Evolutionary conservation across 805 yeast genomes (phyloP).

Genomic region (Nakazawaea ishiwadae): DNA sequence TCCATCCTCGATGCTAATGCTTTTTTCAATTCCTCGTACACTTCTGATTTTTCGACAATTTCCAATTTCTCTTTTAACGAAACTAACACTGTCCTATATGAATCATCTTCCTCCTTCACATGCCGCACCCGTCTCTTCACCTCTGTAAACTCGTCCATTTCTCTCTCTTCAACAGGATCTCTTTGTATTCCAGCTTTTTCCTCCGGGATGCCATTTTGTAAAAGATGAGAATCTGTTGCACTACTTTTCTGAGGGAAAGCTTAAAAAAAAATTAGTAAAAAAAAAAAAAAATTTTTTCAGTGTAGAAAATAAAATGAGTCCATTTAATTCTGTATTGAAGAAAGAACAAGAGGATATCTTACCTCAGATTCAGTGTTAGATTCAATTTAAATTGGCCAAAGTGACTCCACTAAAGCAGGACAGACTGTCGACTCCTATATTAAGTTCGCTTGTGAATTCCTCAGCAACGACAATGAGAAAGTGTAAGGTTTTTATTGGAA

Average conservation of each 20-base stretch:
- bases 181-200: background rate
- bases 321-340: background rate
- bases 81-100: background rate
- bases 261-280: background rate
- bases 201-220: background rate
- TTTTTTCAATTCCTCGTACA: conserved; percentile 13
- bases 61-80: conserved; percentile 5
- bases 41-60: conserved; percentile 9
- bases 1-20: conserved; percentile 10
- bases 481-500: conserved; percentile 95
- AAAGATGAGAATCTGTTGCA: too few relatives aligned
- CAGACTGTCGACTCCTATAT: conserved; percentile 8
- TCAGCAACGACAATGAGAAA: conserved; percentile 64
- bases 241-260: background rate
- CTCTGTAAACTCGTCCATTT: background rate
- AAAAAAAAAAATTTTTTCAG: background rate
- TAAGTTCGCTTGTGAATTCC: conserved; percentile 2
- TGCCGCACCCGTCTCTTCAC: background rate
- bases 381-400: too few relatives aligned
- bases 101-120: background rate
- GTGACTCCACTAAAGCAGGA: conserved; percentile 3
- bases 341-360: too few relatives aligned
- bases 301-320: background rate
- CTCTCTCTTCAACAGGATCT: background rate
- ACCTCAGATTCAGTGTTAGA: too few relatives aligned